These are phyloP conservation scores for Xylaria acuta DNA, from an alignment of 495 filamentous ascomycete genomes.

Conservation along the genomic window DNA sequence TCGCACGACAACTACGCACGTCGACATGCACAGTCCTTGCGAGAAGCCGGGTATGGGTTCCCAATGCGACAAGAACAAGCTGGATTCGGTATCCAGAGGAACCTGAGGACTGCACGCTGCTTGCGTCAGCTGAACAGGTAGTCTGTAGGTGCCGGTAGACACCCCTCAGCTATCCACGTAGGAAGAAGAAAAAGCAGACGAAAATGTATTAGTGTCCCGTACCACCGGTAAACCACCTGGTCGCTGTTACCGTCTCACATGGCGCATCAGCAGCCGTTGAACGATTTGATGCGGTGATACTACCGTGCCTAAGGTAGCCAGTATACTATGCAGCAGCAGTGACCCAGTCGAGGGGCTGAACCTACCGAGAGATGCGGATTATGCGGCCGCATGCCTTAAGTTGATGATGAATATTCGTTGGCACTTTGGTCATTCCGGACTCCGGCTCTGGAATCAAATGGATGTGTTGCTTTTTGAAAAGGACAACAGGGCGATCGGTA, in stretches of 20 bases:
- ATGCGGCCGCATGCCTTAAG: not conserved
- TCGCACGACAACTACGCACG: not conserved
- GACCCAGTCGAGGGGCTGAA: constrained; percentile 1
- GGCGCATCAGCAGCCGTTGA: not conserved
- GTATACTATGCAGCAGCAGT: not conserved
- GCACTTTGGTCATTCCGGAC: constrained; percentile 1
- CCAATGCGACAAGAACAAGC: not conserved
- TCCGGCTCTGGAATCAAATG: constrained; percentile 7
- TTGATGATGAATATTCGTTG: not conserved
- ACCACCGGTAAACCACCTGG: constrained; percentile 9
- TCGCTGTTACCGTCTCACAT: constrained; percentile 3
- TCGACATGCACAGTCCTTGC: not conserved
- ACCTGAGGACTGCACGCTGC: not conserved
- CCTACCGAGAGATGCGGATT: not conserved
- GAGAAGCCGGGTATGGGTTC: constrained; percentile 2
- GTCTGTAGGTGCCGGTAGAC: not conserved
- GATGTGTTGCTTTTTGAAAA: not conserved
- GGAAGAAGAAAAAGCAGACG: constrained; percentile 1
- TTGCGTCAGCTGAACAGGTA: constrained; percentile 7
- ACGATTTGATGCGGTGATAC: constrained; percentile 7
- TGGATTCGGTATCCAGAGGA: constrained; percentile 5
- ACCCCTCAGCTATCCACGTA: not conserved
- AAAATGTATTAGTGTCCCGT: constrained; percentile 9
- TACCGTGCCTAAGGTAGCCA: not conserved
- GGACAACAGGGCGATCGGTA: constrained; percentile 2